Conservation (phyloP, 345 rosid species). For the Aurinia saxatilis region DNA sequence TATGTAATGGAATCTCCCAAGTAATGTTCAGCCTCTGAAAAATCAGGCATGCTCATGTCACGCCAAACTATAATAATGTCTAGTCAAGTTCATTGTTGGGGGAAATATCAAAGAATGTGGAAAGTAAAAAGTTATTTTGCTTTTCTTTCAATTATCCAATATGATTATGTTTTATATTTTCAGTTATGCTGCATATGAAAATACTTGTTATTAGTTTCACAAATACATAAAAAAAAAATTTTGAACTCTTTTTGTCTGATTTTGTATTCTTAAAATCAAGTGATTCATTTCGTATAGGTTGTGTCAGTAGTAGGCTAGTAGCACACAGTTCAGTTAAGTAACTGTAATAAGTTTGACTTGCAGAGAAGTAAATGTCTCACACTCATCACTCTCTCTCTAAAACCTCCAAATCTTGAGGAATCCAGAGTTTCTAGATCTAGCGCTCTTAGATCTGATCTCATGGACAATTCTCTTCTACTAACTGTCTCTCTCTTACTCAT, state of each 20-base stretch:
- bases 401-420: constrained; percentile 17
- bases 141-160: no score
- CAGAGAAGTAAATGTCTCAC: neutral
- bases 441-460: constrained; percentile 25
- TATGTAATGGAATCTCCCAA: neutral
- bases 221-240: neutral
- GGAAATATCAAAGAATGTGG: no score
- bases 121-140: no score
- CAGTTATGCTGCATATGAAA: no score
- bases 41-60: neutral
- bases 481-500: constrained; percentile 8
- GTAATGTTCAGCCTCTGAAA: neutral
- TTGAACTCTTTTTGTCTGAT: no score
- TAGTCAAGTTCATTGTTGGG: no score
- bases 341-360: constrained; percentile 24
- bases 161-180: no score
- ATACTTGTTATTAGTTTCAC: neutral
- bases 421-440: constrained; percentile 16
- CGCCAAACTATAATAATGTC: neutral
- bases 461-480: constrained; percentile 17
- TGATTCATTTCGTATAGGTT: neutral
- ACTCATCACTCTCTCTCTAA: neutral
- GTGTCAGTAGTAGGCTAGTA: no score
- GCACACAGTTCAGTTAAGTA: constrained; percentile 21
- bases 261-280: neutral